Evolutionary conservation across 2,329 filamentous ascomycete genomes (phyloP), one percentile per base, ranked within the genome.

Genomic region (Lachnellula hyalina): DNA sequence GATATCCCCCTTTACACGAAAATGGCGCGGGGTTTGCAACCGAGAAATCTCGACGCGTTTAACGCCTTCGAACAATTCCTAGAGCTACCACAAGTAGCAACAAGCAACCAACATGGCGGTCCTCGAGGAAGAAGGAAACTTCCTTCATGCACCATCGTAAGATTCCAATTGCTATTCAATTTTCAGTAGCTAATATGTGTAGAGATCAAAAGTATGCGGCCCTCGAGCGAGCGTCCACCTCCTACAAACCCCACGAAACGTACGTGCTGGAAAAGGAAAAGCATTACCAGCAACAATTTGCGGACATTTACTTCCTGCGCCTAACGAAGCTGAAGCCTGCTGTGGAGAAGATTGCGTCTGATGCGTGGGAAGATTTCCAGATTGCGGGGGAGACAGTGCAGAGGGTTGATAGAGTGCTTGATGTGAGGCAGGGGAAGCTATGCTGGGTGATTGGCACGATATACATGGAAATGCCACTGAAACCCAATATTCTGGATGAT

Each of bases 361-460:
- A 86, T 35, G 84, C 87, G 6, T 99, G 94, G 90, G 79, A 83
- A 47, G 86, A 83, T 50, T 87, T 90, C 52, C 81, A 87, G 68
- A 85, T 97, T 62, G 89, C 82, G 6, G 89, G 84, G 38, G 90
- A 96, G 69, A 76, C 76, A 54, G 90, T 90, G 11, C 81, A 80
- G 63, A 83, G 80, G 61, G 91, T 95, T 15, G 89, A 96, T 34
- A 81, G 94, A 63, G 94, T 99, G 56, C 80, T 99, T 32, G 93
- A 99, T 73, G 94, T 99, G 50, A 85, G 93, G 57, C 94, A 97
- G 75, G 94, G 94, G 60, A 86, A 96, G 74, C 77, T 97, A 36
- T 97, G 93, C 74, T 99, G 93, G 91, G 88, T 99, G 15, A 81
- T 86, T 0, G 94, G 95, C 15, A 99, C 94, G 0, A 84, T 97